Evolutionary conservation across 768 basidiomycete genomes (phyloP), one percentile per base, ranked within the genome.

Genomic region (Thelephora ganbajun): DNA sequence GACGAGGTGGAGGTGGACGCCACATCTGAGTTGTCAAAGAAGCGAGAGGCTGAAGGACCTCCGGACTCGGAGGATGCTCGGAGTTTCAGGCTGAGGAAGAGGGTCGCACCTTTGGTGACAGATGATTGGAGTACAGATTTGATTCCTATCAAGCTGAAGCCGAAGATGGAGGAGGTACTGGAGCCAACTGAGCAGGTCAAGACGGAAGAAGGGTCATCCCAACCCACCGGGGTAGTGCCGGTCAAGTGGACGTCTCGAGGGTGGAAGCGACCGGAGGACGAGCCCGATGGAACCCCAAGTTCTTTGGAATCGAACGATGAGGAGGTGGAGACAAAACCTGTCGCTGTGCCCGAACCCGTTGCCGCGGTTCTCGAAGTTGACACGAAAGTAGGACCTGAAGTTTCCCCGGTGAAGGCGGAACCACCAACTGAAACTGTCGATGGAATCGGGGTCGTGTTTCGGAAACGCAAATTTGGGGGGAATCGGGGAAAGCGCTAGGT

Each of bases 41-140:
- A 66, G 51, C 51, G 63, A 18, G 46, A 56, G 7, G 55, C 58
- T 30, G 62, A 63, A 35, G 51, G 45, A 23, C 30, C 30, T 5
- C 50, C 33, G 34, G 80, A 79, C 35, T 77, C 80, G 47, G 69
- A 70, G 16, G 69, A 69, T 37, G 61, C 62, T 9, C 74, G 80
- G 3, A 62, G 67, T 23, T 88, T 78, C 68, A 85, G 82, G 61
- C 57, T 88, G 50, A 70, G 77, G 51, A 80, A 76, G 68, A 81
- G 78, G 65, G 26, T 30, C 9, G 26, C 9, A 77, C 70, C 0
- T 59, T 74, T 39, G 64, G 61, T 1, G 62, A 69, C 0, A 85
- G 82, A 6, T 67, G 74, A 86, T 23, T 93, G 86, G 53, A 90
- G 94, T 60, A 85, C 84, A 3, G 81, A 78, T 1, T 56, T 77